Base-by-base conservation (phyloP, 805 yeast genomes). In the Kodamaea kakaduensis region DNA sequence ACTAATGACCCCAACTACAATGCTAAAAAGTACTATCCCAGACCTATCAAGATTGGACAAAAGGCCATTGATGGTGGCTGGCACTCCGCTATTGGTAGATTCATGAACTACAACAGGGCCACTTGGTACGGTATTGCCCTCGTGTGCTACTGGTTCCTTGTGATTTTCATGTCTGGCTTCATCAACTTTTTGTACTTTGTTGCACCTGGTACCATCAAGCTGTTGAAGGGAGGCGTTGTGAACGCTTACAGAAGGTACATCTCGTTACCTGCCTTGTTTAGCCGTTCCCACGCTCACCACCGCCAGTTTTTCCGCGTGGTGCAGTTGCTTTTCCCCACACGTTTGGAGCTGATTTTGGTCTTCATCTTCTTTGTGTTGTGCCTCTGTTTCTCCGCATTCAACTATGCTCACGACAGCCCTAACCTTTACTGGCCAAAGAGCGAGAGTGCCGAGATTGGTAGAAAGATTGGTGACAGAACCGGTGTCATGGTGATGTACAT, bases 391-490 rank as follows among this genome's bases (percentile, higher is more conserved):
- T 45, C 43, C 23, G 53, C 51, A n/a, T 41, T 51, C 34, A 42
- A 52, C 39, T 53, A 41, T 36, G 43, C 46, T 7, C 64, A 58
- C 36, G 53, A 50, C 36, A 21, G 37, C 9, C 47, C 49, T 5
- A 59, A 59, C 40, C 40, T 49, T 12, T 40, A 46, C 34, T 58
- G 61, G 61, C 37, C 52, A 1, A 35, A 15, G 16, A 24, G 38
- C 47, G 9, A 47, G 39, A 16, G 32, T 34, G 39, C 57, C 44
- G 54, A 61, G 55, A 54, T 60, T 26, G 60, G 61, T 13, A 56
- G 73, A 45, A 58, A 60, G 36, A 58, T 79, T 12, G 77, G 75
- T 26, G 80, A 76, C 51, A 65, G 85, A 54, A 58, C 75, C 5
- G 81, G 73, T 31, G 37, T 76, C 13, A 58, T 74, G 54, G 56